Conservation (phyloP, 208 protist species). For the Crithidia sp. region DNA sequence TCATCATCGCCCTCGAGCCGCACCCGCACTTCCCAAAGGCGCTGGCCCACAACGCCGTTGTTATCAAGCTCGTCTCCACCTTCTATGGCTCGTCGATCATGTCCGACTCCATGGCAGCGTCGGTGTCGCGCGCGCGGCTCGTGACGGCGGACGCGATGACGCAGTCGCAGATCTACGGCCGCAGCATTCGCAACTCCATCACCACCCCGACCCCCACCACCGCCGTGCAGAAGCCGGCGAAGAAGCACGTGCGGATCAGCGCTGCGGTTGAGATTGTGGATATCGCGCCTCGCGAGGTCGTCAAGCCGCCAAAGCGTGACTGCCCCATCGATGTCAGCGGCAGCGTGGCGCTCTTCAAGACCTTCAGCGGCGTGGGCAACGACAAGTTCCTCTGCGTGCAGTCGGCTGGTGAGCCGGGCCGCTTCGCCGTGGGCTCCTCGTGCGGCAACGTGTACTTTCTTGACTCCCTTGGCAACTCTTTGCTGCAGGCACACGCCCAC, state of each 20-base stretch:
- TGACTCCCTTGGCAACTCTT: constrained; percentile 74
- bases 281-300: constrained; percentile 75
- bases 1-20: constrained; percentile 73
- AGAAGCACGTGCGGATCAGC: constrained; percentile 75
- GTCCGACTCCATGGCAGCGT: constrained; percentile 61
- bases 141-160: constrained; percentile 63
- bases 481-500: constrained; percentile 84
- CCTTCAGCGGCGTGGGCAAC: constrained; percentile 61
- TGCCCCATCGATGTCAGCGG: constrained; percentile 60
- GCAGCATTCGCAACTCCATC: constrained; percentile 11
- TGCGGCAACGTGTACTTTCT: constrained; percentile 88
- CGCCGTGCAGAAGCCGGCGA: constrained; percentile 34
- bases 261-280: constrained; percentile 83
- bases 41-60: constrained; percentile 57
- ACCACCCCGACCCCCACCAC: constrained; percentile 6
- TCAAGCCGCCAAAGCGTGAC: constrained; percentile 40
- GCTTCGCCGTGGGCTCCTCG: constrained; percentile 79
- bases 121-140: constrained; percentile 54
- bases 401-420: constrained; percentile 59
- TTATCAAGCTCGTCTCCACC: constrained; percentile 61
- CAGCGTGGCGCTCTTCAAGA: constrained; percentile 63
- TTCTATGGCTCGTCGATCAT: constrained; percentile 63
- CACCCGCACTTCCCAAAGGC: constrained; percentile 81
- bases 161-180: constrained; percentile 36
- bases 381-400: constrained; percentile 86